These are phyloP conservation scores for Hippophae rhamnoides DNA, from an alignment of 306 rosid genomes.

Conservation along the genomic window DNA sequence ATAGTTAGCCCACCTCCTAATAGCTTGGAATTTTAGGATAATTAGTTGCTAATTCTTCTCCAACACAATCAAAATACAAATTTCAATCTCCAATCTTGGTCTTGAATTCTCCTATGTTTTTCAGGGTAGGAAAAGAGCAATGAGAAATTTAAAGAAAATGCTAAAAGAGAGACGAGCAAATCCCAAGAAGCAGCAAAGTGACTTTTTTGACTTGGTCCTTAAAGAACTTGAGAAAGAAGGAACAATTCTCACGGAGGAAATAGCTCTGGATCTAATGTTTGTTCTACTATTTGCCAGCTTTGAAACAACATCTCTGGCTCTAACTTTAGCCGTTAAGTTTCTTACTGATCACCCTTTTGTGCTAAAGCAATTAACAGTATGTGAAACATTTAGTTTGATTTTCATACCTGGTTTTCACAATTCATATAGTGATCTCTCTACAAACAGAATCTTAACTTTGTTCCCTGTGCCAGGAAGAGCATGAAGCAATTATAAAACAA, in stretches of 20 bases:
- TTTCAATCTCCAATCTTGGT: background rate
- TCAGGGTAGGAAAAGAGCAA: constrained; percentile 5
- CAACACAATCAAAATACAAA: too few species aligned
- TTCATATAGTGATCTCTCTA: background rate
- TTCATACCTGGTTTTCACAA: background rate
- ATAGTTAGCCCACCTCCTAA: too few species aligned
- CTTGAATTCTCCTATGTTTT: too few species aligned
- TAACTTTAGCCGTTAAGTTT: constrained; percentile 3
- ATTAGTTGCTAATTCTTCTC: background rate
- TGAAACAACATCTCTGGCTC: background rate
- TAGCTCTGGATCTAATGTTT: constrained; percentile 1
- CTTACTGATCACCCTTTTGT: constrained; percentile 7
- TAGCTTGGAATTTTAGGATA: too few species aligned
- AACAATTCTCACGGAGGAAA: background rate
- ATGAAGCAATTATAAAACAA: constrained; percentile 4
- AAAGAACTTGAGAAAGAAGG: constrained; percentile 9
- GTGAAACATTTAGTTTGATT: background rate
- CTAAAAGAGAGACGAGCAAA: constrained; percentile 1
- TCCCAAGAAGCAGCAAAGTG: background rate
- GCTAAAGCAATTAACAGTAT: constrained; percentile 5
- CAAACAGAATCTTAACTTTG: too few species aligned
- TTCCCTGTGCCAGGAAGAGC: constrained; percentile 13
- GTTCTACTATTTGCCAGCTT: constrained; percentile 7
- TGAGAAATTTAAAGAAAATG: background rate
- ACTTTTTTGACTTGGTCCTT: constrained; percentile 12